These are phyloP conservation scores for Rosa lucieae DNA, from an alignment of 306 rosid species.

Conservation along the genomic window DNA sequence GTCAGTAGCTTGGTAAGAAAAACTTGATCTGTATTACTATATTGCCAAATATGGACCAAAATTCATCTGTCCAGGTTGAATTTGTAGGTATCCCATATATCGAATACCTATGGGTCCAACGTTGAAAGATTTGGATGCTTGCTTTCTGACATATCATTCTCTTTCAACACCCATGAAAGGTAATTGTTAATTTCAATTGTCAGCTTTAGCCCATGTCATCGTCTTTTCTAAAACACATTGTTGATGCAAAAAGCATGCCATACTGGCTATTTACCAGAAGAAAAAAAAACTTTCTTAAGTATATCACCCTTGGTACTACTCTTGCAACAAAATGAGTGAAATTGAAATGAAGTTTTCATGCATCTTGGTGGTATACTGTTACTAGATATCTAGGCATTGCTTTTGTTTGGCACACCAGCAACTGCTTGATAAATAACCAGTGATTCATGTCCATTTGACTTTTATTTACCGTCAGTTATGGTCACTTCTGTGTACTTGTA, in stretches of 20 bases:
- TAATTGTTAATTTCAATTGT: slow-evolving; percentile 28
- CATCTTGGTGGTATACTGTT: background rate
- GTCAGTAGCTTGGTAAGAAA: slow-evolving; percentile 82
- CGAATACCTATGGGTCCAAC: slow-evolving; percentile 90
- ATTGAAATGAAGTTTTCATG: background rate
- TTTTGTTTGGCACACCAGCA: background rate
- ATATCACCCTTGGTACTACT: background rate
- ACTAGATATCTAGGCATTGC: background rate
- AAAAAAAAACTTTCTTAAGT: background rate
- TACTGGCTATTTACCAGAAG: background rate
- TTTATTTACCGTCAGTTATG: background rate
- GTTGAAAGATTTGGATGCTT: slow-evolving; percentile 83
- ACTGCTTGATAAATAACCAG: background rate
- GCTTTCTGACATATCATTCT: slow-evolving; percentile 85
- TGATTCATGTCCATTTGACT: background rate
- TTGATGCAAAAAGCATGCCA: background rate
- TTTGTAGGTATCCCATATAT: slow-evolving; percentile 90
- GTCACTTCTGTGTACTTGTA: background rate
- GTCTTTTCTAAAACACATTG: background rate
- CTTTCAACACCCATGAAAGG: slow-evolving; percentile 79
- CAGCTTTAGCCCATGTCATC: background rate
- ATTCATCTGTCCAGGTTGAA: slow-evolving; percentile 32
- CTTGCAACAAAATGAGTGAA: background rate
- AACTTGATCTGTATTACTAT: slow-evolving; percentile 18
- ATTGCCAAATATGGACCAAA: slow-evolving; percentile 15